These are phyloP conservation scores for Cocos nucifera DNA, from an alignment of 176 grass and related monocot genomes.

Conservation along the genomic window DNA sequence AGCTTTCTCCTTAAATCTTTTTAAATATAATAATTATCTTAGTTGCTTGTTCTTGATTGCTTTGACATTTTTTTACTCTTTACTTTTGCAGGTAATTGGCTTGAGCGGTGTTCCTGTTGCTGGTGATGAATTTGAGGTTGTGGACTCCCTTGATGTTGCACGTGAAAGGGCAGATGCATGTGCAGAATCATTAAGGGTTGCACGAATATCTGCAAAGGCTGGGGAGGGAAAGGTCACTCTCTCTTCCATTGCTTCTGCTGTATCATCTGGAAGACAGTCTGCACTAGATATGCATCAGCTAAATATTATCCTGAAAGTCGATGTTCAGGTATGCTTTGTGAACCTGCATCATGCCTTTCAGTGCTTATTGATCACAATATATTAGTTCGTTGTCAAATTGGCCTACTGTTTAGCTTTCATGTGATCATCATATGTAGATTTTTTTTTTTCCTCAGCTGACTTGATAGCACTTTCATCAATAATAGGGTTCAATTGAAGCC, in stretches of 20 bases:
- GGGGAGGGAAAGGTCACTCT: constrained; percentile 85
- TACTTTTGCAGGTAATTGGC: constrained; percentile 55
- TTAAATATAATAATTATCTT: too few species aligned
- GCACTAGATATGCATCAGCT: constrained; percentile 80
- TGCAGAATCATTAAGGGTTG: constrained; percentile 44
- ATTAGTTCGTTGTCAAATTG: too few species aligned
- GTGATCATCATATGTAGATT: too few species aligned
- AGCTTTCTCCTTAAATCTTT: too few species aligned
- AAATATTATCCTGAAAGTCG: constrained; percentile 97
- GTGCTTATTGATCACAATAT: too few species aligned
- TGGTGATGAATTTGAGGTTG: constrained; percentile 85
- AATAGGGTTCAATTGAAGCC: constrained; percentile 87
- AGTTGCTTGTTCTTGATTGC: constrained; percentile 4
- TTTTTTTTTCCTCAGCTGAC: too few species aligned
- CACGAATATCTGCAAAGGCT: constrained; percentile 74
- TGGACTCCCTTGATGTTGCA: constrained; percentile 56
- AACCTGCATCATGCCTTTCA: too few species aligned
- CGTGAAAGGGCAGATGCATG: constrained; percentile 43
- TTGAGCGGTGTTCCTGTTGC: constrained; percentile 75
- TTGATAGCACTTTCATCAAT: background rate
- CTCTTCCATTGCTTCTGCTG: constrained; percentile 61
- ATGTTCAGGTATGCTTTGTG: constrained; percentile 59
- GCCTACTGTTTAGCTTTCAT: too few species aligned
- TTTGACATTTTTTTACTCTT: background rate
- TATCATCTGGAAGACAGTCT: constrained; percentile 49